These are phyloP conservation scores for Arctium minus DNA, from an alignment of 129 eudicot species.

Conservation along the genomic window DNA sequence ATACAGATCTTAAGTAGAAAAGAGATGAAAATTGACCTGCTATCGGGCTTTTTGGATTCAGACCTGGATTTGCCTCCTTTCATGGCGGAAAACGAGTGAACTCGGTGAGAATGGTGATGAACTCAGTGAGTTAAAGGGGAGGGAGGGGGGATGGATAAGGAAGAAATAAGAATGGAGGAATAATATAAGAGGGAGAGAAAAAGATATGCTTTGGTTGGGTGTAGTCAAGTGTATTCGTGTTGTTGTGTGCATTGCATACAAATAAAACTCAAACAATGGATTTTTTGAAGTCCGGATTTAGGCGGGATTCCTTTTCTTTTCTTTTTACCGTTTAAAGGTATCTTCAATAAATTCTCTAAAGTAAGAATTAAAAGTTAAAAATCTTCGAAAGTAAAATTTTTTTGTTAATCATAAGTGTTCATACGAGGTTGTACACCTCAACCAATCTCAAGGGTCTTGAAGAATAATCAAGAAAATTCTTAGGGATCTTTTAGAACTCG, in stretches of 20 bases:
- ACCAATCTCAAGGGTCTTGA: too few relatives aligned
- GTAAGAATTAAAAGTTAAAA: too few relatives aligned
- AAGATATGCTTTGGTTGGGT: conserved; percentile 46
- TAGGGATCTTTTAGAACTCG: too few relatives aligned
- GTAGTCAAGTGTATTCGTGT: conserved; percentile 42
- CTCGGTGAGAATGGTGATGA: conserved; percentile 22
- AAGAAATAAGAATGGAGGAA: background rate
- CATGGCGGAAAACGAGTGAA: conserved; percentile 40
- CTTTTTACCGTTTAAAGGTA: background rate
- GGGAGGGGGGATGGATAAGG: background rate
- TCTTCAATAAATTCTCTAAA: too few relatives aligned
- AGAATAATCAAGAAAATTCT: too few relatives aligned
- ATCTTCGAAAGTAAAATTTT: too few relatives aligned
- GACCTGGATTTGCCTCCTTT: conserved; percentile 71
- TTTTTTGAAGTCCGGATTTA: conserved; percentile 33
- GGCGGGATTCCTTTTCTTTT: conserved; percentile 28
- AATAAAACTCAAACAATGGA: conserved; percentile 18
- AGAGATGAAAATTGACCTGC: conserved; percentile 27
- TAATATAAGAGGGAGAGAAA: conserved; percentile 37
- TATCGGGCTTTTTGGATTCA: conserved; percentile 38
- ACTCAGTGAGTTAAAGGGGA: conserved; percentile 33
- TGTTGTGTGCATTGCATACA: conserved; percentile 30
- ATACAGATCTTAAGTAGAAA: background rate
- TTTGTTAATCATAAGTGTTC: too few relatives aligned
- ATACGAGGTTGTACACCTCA: too few relatives aligned